phyloP scores from a whole-genome alignment of 768 basidiomycete species.

The Porpolomopsis calyptriformis region DNA sequence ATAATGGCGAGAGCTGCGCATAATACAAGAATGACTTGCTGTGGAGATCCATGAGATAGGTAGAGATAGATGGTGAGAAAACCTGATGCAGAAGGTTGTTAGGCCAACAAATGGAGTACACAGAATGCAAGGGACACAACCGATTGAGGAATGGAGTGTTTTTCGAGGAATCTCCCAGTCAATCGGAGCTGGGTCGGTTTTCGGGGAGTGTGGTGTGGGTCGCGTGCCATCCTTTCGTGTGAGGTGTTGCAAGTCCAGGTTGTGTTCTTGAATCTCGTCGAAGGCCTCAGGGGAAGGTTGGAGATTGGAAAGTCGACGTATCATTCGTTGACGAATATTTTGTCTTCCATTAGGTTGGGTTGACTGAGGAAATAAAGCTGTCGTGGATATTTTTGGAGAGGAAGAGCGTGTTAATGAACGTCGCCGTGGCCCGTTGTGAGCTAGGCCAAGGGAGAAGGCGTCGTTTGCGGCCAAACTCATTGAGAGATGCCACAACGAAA shows the following conservation, averaged over 20 bases:
- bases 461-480: slow-evolving; percentile 7
- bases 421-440: slow-evolving; percentile 3
- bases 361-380: slow-evolving; percentile 23
- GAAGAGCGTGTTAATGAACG: slow-evolving; percentile 27
- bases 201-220: not conserved
- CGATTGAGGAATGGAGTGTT: slow-evolving; percentile 78
- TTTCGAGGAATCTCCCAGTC: slow-evolving; percentile 93
- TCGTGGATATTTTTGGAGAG: slow-evolving; percentile 33
- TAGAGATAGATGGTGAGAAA: slow-evolving; percentile 36
- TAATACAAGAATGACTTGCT: slow-evolving; percentile 50
- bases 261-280: slow-evolving; percentile 22
- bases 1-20: slow-evolving; percentile 58
- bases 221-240: not conserved
- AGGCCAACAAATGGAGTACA: slow-evolving; percentile 10
- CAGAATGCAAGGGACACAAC: too few species aligned
- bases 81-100: slow-evolving; percentile 17
- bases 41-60: slow-evolving; percentile 47
- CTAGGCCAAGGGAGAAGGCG: slow-evolving; percentile 3
- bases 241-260: slow-evolving; percentile 16
- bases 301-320: slow-evolving; percentile 34
- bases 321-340: slow-evolving; percentile 39
- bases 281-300: slow-evolving; percentile 21
- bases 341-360: slow-evolving; percentile 34
- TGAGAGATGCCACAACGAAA: not conserved
- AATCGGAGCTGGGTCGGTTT: slow-evolving; percentile 27